Evolutionary conservation across 2,329 filamentous ascomycete genomes (phyloP), one percentile per base, ranked within the genome.

Genomic region (Biscogniauxia sp.): DNA sequence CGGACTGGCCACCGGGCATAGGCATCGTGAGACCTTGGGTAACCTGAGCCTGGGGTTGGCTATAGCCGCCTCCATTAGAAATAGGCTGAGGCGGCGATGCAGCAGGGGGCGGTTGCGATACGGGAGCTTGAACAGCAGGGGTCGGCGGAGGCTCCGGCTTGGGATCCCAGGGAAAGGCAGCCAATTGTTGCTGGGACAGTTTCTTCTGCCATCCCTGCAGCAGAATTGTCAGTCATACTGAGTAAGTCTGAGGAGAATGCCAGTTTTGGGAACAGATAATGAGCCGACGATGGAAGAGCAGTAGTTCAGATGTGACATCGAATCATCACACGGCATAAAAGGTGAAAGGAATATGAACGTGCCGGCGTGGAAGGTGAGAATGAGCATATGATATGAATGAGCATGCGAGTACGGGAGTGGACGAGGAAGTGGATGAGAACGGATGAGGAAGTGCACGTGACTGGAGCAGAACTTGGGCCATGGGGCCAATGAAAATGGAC

Each of bases 111-210:
- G 69, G 63, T 52, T 70, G 68, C 37, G 37, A 45, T 45, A 11
- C 37, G 8, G 67, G 63, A 51, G 60, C 60, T 51, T 64, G 64
- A 66, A 74, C 68, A 66, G 76, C 75, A 59, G 78, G 73, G 61
- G 75, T 70, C 69, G 81, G 71, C 70, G 78, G 64, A 74, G 85
- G 84, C 56, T 90, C 88, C 55, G 90, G 89, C 73, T 90, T 88
- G 51, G 95, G 94, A 73, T 99, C 95, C 95, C 95, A 99, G 11
- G 95, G 94, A 74, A 98, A 97, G 60, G 86, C 82, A 61, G 95
- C 95, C 63, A 98, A 89, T 67, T 90, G 87, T 66, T 96, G 87
- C 68, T 88, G 87, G 1, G 93, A 90, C 41, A 99, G 84, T 77
- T 96, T 97, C 70, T 88, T 84, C 81, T 98, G 93, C 95, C 95